These are phyloP conservation scores for Erucastrum elatum DNA, from an alignment of 345 rosid species.

Conservation along the genomic window DNA sequence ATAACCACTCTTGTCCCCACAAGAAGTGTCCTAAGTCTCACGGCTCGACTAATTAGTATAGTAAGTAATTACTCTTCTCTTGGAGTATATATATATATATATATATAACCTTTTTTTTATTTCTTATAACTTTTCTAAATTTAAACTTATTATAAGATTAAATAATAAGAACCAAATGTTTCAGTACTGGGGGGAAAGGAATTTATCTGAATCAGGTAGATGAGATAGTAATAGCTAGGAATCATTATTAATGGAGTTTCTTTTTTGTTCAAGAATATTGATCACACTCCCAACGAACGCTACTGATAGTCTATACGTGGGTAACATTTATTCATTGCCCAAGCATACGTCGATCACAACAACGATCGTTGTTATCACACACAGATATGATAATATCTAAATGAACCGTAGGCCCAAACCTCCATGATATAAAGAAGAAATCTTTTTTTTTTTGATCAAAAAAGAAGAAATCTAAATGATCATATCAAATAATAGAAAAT, in stretches of 20 bases:
- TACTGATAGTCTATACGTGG: not conserved
- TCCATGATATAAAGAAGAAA: not conserved
- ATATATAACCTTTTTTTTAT: not conserved
- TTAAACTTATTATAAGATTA: not conserved
- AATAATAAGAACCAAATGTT: not conserved
- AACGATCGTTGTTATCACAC: conserved; percentile 5
- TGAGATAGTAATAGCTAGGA: not conserved
- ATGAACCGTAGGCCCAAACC: not conserved
- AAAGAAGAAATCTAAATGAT: not conserved
- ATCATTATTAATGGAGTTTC: not conserved
- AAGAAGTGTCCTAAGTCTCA: not conserved
- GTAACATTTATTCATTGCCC: not conserved
- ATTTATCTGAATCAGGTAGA: not conserved
- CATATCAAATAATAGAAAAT: conserved; percentile 16
- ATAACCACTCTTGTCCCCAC: conserved; percentile 14
- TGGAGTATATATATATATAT: not conserved
- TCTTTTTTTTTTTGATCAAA: not conserved
- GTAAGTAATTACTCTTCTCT: not conserved
- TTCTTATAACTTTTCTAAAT: not conserved
- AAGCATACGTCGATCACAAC: not conserved
- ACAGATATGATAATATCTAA: not conserved
- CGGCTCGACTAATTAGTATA: conserved; percentile 8
- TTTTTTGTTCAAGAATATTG: not conserved
- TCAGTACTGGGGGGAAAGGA: not conserved
- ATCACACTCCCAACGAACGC: not conserved